Conservation (phyloP, 305 asterid species). For the Fraxinus baroniana region DNA sequence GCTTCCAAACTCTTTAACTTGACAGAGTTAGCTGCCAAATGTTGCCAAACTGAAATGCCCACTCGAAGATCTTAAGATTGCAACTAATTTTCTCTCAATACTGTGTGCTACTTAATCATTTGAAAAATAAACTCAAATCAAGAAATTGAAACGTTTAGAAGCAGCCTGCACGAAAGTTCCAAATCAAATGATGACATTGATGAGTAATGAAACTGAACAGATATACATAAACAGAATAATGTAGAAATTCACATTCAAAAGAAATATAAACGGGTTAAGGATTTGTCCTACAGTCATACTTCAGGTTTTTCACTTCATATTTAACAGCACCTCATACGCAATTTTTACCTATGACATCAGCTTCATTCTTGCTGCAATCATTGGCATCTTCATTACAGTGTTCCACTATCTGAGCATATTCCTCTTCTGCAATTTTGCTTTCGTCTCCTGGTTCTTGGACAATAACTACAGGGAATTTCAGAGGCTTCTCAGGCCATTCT, state of each 20-base stretch:
- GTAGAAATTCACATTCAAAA: not conserved
- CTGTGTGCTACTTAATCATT: not conserved
- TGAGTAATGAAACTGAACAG: not conserved
- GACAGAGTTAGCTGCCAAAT: not conserved
- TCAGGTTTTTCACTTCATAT: not conserved
- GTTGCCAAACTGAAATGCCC: not conserved
- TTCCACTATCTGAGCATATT: not conserved
- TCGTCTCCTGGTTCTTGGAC: slow-evolving; percentile 46
- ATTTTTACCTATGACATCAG: not conserved
- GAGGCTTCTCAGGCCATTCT: slow-evolving; percentile 43
- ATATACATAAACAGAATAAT: not conserved
- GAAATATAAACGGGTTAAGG: not conserved
- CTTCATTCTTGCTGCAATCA: not conserved
- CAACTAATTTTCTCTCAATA: not conserved
- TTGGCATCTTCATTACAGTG: not conserved
- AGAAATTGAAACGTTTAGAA: not conserved
- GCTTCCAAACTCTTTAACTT: not conserved
- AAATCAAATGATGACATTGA: not conserved
- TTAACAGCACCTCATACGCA: not conserved
- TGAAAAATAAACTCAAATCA: not conserved
- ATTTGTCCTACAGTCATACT: not conserved
- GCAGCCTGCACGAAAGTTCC: not conserved
- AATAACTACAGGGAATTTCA: slow-evolving; percentile 55
- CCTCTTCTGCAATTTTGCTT: slow-evolving; percentile 26
- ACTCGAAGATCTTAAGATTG: not conserved